Conservation (phyloP, 169 alveolate species). For the Plasmodium coatneyi region DNA sequence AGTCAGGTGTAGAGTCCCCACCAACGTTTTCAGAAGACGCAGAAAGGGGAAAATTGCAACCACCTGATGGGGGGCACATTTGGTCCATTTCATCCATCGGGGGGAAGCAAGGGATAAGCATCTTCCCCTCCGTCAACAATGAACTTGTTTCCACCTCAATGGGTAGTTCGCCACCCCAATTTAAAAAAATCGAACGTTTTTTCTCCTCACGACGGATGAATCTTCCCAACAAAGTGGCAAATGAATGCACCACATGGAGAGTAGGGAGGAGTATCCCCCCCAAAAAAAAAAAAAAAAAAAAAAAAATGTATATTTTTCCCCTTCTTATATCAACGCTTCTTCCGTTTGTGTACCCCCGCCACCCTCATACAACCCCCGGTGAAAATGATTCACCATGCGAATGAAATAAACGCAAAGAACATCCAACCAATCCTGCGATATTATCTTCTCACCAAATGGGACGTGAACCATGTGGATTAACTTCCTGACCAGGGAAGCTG, state of each 20-base stretch:
- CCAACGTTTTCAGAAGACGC: not conserved
- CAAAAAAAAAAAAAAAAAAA: not conserved
- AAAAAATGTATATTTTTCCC: not conserved
- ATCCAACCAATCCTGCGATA: not conserved
- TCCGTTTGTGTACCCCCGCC: not conserved
- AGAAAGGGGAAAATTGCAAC: not conserved
- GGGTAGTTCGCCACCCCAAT: not conserved
- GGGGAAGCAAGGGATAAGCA: not conserved
- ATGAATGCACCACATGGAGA: not conserved
- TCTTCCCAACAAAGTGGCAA: too few relatives aligned
- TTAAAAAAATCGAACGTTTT: too few relatives aligned
- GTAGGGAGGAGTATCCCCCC: not conserved
- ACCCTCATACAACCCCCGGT: not conserved
- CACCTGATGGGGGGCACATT: not conserved
- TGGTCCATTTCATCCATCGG: not conserved
- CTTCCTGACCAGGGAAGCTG: slow-evolving; percentile 6
- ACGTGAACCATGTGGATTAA: slow-evolving; percentile 8
- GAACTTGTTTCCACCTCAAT: not conserved
- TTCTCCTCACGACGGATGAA: not conserved
- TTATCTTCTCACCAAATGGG: slow-evolving; percentile 1
- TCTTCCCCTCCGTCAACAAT: not conserved
- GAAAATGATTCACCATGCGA: not conserved
- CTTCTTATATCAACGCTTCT: not conserved
- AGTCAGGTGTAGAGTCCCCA: not conserved
- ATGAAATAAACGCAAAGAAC: not conserved